These are phyloP conservation scores for Zymoseptoria crescenta DNA, from an alignment of 2,329 filamentous ascomycete genomes.

Conservation along the genomic window DNA sequence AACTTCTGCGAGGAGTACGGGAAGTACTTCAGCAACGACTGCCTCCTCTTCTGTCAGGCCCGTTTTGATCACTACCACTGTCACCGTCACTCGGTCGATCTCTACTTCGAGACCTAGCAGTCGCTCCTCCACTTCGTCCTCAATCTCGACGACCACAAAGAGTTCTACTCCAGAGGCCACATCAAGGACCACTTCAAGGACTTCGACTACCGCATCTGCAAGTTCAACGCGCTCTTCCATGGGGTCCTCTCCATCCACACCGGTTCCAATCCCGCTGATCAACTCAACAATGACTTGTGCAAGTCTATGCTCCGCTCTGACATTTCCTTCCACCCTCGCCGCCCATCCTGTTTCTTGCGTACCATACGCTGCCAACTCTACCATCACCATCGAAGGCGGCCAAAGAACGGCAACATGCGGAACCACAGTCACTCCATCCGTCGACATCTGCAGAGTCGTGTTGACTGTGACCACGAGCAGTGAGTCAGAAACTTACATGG, in stretches of 20 bases:
- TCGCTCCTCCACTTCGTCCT: neutral
- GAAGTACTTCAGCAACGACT: neutral
- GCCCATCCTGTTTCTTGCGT: constrained; percentile 17
- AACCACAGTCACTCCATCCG: constrained; percentile 17
- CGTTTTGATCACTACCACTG: neutral
- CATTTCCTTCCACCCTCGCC: constrained; percentile 14
- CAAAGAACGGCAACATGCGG: constrained; percentile 20
- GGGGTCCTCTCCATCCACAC: neutral
- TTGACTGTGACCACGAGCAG: constrained; percentile 35
- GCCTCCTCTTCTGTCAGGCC: neutral
- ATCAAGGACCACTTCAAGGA: constrained; percentile 1
- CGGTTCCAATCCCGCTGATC: constrained; percentile 3
- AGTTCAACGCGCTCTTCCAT: neutral
- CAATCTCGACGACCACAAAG: neutral
- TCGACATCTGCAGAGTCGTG: constrained; percentile 36
- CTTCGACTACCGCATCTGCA: constrained; percentile 1
- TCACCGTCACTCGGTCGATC: neutral
- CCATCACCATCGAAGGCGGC: constrained; percentile 20
- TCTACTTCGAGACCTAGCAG: neutral
- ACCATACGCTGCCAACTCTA: constrained; percentile 18
- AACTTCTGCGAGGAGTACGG: neutral
- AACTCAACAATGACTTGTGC: constrained; percentile 11
- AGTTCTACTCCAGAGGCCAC: neutral
- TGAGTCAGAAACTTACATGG: constrained; percentile 35
- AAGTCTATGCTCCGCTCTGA: constrained; percentile 18